A percentile compares a stretch with the other conserved stretches of the same genome.
Evolutionary conservation across 306 rosid species (phyloP).

Genomic region (Canavalia ensiformis): DNA sequence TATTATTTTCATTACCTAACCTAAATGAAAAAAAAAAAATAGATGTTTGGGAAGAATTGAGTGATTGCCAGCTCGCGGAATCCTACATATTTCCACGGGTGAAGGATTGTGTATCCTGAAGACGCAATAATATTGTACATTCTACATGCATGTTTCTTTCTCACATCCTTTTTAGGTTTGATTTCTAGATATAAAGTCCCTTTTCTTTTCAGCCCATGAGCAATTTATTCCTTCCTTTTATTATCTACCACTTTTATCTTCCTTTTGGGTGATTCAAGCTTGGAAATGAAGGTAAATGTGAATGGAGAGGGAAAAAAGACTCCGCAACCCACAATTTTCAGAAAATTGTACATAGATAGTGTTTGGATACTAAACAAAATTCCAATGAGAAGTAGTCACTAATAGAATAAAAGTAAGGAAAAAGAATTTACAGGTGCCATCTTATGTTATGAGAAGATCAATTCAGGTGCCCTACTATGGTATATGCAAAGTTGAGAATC

Average conservation of each 20-base stretch:
- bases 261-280: neutral
- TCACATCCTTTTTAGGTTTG: slow-evolving; percentile 1
- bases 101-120: slow-evolving; percentile 47
- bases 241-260: neutral
- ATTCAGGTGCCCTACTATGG: neutral
- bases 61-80: slow-evolving; percentile 44
- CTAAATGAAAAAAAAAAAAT: neutral
- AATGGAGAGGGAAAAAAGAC: neutral
- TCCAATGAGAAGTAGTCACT: neutral
- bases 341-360: slow-evolving; percentile 1
- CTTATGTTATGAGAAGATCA: neutral
- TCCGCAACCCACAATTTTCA: slow-evolving; percentile 5
- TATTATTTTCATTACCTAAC: no score
- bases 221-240: slow-evolving; percentile 29
- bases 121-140: slow-evolving; percentile 37
- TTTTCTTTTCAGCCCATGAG: slow-evolving; percentile 19
- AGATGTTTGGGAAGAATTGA: neutral
- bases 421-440: neutral
- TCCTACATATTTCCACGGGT: slow-evolving; percentile 45
- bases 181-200: slow-evolving; percentile 1
- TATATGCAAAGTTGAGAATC: neutral
- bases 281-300: neutral
- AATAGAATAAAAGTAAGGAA: neutral
- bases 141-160: slow-evolving; percentile 31
- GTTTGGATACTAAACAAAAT: slow-evolving; percentile 15